Evolutionary conservation across 768 basidiomycete genomes (phyloP).

Genomic region (Melanogaster broomeanus): DNA sequence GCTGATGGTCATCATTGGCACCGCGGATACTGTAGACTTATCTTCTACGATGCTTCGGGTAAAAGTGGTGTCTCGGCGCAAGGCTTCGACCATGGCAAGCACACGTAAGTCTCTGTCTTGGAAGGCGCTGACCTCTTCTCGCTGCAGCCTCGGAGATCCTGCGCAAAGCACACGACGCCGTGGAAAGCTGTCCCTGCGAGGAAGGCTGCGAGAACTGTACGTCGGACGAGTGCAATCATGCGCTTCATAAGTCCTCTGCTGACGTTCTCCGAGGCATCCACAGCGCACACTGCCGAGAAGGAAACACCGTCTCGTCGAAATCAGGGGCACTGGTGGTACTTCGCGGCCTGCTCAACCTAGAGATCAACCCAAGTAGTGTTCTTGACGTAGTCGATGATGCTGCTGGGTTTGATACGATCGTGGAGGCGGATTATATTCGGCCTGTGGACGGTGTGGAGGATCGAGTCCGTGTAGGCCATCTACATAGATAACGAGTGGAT

Average conservation of each 20-base stretch:
- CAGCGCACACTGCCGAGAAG: constrained; percentile 65
- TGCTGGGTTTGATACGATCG: constrained; percentile 48
- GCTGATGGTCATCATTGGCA: neutral
- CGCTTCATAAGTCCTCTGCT: no score
- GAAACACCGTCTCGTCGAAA: constrained; percentile 75
- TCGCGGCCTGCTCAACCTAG: constrained; percentile 54
- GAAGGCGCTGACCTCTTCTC: neutral
- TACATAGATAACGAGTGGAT: neutral
- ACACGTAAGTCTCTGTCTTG: neutral
- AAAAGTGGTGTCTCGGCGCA: constrained; percentile 73
- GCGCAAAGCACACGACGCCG: constrained; percentile 52
- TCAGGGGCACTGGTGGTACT: constrained; percentile 71
- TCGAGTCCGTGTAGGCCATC: constrained; percentile 40
- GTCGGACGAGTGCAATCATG: constrained; percentile 9
- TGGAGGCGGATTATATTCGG: constrained; percentile 52
- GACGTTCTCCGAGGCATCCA: constrained; percentile 53
- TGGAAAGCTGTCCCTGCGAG: constrained; percentile 64
- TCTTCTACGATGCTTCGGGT: constrained; percentile 77
- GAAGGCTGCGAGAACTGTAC: constrained; percentile 74
- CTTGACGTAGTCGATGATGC: constrained; percentile 31
- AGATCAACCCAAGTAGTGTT: constrained; percentile 41
- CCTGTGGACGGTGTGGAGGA: constrained; percentile 43
- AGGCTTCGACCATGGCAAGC: constrained; percentile 78
- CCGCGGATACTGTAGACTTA: constrained; percentile 47
- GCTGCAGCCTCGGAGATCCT: constrained; percentile 58